Conservation (phyloP, 257 asterid genomes). For the Scutellaria baicalensis region DNA sequence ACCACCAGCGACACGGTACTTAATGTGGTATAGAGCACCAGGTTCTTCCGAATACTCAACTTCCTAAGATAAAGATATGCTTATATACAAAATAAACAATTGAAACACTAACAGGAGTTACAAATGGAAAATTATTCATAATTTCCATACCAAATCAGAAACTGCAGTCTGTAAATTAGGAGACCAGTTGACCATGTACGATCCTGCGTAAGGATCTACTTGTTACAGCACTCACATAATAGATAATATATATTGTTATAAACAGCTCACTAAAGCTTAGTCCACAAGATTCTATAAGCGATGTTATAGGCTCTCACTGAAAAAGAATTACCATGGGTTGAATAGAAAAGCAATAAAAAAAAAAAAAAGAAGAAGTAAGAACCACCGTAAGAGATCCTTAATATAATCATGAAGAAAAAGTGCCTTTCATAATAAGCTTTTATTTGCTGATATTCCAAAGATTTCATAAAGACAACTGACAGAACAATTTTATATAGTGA, state of each 20-base stretch:
- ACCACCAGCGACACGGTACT: conserved; percentile 99
- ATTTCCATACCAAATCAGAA: conserved; percentile 70
- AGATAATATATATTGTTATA: not conserved
- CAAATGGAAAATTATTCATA: not conserved
- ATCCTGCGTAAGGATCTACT: conserved; percentile 49
- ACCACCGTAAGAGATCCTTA: not conserved
- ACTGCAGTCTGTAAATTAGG: conserved; percentile 99
- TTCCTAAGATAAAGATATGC: conserved; percentile 43
- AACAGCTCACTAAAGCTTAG: not conserved
- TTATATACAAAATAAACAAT: conserved; percentile 1
- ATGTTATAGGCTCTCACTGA: not conserved
- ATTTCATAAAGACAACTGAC: not conserved
- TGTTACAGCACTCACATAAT: conserved; percentile 5
- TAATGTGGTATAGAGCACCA: conserved; percentile 81
- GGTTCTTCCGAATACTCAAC: conserved; percentile 98
- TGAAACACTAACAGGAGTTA: not conserved
- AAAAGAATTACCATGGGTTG: not conserved
- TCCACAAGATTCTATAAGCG: conserved; percentile 1
- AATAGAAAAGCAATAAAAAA: conserved; percentile 2
- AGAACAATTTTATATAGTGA: not conserved
- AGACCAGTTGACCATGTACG: conserved; percentile 99
- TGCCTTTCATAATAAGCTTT: not conserved
- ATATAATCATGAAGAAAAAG: conserved; percentile 6
- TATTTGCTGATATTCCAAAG: not conserved
- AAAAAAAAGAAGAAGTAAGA: not conserved